Evolutionary conservation across 2,329 filamentous ascomycete species (phyloP).

Genomic region (Periconia sp.): DNA sequence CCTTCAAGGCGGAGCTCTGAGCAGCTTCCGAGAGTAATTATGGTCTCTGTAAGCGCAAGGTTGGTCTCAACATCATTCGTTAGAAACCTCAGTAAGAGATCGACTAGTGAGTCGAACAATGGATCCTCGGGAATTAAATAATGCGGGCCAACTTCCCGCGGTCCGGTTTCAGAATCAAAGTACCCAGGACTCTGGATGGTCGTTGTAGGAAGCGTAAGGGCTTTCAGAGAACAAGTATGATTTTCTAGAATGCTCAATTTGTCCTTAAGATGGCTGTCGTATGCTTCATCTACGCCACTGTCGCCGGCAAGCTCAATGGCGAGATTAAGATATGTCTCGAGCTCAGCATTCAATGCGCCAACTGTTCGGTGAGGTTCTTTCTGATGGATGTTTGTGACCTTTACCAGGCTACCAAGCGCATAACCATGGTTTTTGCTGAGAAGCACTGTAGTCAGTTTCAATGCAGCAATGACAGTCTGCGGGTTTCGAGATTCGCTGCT

Average conservation of each 20-base stretch:
- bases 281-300: slow-evolving; percentile 74
- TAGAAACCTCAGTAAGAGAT: slow-evolving; percentile 78
- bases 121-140: slow-evolving; percentile 66
- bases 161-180: slow-evolving; percentile 56
- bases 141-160: slow-evolving; percentile 68
- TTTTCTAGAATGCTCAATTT: slow-evolving; percentile 71
- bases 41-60: slow-evolving; percentile 80
- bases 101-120: slow-evolving; percentile 58
- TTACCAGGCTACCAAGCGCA: slow-evolving; percentile 77
- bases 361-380: slow-evolving; percentile 67
- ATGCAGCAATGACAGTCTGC: slow-evolving; percentile 87
- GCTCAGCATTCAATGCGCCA: slow-evolving; percentile 76
- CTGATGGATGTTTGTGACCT: slow-evolving; percentile 65
- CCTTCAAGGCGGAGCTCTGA: slow-evolving; percentile 84
- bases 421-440: slow-evolving; percentile 88
- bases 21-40: slow-evolving; percentile 83
- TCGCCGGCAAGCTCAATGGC: slow-evolving; percentile 73
- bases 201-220: slow-evolving; percentile 69
- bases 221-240: slow-evolving; percentile 73
- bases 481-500: slow-evolving; percentile 83
- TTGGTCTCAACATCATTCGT: slow-evolving; percentile 92
- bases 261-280: slow-evolving; percentile 75
- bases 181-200: slow-evolving; percentile 59
- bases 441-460: slow-evolving; percentile 86
- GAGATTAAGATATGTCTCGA: slow-evolving; percentile 72